Evolutionary conservation across 73 alveolate species (phyloP), one percentile per base, ranked within the genome.

Genomic region (Stentor roeselii): DNA sequence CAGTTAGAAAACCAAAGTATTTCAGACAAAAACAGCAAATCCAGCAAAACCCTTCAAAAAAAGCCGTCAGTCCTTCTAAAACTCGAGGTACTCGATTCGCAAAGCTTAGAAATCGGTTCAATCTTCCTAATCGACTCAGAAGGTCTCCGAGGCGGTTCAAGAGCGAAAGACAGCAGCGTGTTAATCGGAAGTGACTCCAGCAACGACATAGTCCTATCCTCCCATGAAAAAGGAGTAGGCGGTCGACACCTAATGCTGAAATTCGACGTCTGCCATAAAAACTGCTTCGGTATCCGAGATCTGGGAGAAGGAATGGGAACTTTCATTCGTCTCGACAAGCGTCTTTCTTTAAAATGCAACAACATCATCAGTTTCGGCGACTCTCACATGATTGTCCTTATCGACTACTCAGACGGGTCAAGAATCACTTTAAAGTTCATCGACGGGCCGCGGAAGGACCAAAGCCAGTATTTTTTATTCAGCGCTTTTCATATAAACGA

Each of bases 261-360:
- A 30, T 61, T 11, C 27, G 37, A 35, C 27, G 38, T 11, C 6
- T 11, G 38, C 60, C 27, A 14, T 30, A 61, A 35, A n/a, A 30
- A 61, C 27, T 14, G 27, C 6, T 61, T 61, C 15, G 42, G 21
- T 30, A 35, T 30, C 6, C 11, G 37, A 14, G 95, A 86, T 50
- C 89, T 89, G 14, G 95, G 95, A 31, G 91, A 89, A 39, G 95
- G 95, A 3, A 86, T 89, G 3, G 95, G 95, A 30, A 89, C 95
- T 14, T 89, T 89, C 58, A 87, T 89, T n/a, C 37, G 87, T 36
- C 80, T 89, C 15, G 86, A 60, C 60, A 60, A 38, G 2, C 95
- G 92, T 3, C 36, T 89, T 3, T 37, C 77, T 14, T 75, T 90
- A 50, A 90, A 90, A 60, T 84, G 75, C 59, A 93, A 93, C 11